phyloP scores from a whole-genome alignment of 208 protist genomes.

The Leishmania braziliensis region DNA sequence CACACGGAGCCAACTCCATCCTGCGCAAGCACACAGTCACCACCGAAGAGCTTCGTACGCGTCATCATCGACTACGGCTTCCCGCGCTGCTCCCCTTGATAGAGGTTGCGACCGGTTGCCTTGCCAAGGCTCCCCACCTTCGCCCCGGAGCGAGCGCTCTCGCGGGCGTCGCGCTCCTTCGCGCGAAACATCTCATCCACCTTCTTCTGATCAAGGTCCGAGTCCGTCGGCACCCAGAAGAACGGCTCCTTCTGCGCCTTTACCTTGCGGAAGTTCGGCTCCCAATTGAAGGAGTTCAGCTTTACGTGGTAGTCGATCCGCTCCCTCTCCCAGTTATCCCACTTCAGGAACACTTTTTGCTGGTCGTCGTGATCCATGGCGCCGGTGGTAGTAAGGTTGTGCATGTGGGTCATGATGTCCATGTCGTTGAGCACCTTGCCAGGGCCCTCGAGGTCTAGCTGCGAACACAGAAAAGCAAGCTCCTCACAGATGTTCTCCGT shows the following conservation, averaged over 20 bases:
- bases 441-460: conserved; percentile 83
- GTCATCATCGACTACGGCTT: background rate
- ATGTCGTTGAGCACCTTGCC: conserved; percentile 90
- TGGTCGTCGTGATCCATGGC: conserved; percentile 92
- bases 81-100: conserved; percentile 41
- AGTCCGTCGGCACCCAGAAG: conserved; percentile 90
- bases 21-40: background rate
- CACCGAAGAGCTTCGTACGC: background rate
- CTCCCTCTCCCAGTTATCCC: conserved; percentile 93
- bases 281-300: conserved; percentile 81
- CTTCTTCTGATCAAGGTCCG: conserved; percentile 84
- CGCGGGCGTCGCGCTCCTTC: conserved; percentile 73
- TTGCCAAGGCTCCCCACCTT: conserved; percentile 77
- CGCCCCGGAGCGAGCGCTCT: conserved; percentile 55
- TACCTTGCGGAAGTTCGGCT: conserved; percentile 88
- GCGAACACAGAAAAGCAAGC: conserved; percentile 83
- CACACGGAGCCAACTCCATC: background rate
- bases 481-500: conserved; percentile 87
- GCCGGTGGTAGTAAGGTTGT: conserved; percentile 84
- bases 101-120: conserved; percentile 70
- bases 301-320: conserved; percentile 92
- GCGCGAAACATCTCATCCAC: conserved; percentile 85
- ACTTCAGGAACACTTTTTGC: conserved; percentile 89
- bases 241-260: conserved; percentile 93
- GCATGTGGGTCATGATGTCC: conserved; percentile 94